These are phyloP conservation scores for Parsonsia alboflavescens DNA, from an alignment of 257 asterid species.

Conservation along the genomic window DNA sequence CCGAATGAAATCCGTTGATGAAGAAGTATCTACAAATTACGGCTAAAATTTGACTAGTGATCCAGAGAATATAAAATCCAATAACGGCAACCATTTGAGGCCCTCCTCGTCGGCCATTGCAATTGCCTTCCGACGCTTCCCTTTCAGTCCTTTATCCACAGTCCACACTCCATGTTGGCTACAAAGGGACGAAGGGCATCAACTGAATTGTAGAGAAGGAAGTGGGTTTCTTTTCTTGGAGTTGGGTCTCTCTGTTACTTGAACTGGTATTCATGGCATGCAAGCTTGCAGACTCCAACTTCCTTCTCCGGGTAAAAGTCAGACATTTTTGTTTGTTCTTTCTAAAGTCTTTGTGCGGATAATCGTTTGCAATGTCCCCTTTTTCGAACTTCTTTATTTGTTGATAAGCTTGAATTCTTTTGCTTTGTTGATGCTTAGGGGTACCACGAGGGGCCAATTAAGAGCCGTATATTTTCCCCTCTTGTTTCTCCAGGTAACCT, in stretches of 20 bases:
- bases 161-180: neutral
- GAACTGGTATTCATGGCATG: conserved; percentile 48
- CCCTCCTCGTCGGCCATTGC: neutral
- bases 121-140: neutral
- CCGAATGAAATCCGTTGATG: neutral
- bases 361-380: too few relatives aligned
- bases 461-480: conserved; percentile 35
- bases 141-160: conserved; percentile 11
- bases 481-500: conserved; percentile 51
- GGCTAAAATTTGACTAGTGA: neutral
- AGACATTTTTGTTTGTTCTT: conserved; percentile 1
- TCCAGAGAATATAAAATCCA: neutral
- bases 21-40: neutral
- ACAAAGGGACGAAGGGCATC: conserved; percentile 1
- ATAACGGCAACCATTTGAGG: neutral
- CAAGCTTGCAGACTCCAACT: conserved; percentile 52
- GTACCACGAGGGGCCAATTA: conserved; percentile 44
- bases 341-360: neutral
- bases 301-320: conserved; percentile 52
- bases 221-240: conserved; percentile 7
- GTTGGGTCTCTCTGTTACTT: neutral
- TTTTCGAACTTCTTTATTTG: neutral
- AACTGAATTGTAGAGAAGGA: neutral
- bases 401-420: conserved; percentile 7
- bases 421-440: conserved; percentile 36